Evolutionary conservation across 768 basidiomycete genomes (phyloP).

Genomic region (Mycena chlorophos): DNA sequence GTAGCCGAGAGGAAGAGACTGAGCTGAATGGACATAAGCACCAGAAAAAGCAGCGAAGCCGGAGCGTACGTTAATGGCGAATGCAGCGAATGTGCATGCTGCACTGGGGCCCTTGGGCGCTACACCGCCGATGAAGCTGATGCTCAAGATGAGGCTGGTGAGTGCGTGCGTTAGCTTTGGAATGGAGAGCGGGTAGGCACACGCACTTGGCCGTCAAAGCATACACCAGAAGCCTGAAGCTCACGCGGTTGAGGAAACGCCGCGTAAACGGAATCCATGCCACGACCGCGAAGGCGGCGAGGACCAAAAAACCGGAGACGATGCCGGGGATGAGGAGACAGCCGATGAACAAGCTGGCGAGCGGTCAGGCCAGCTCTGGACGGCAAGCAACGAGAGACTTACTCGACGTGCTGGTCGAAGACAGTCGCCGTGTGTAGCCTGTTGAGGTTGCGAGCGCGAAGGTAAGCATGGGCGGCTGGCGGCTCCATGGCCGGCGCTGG

Average conservation of each 20-base stretch:
- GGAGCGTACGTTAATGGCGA: neutral
- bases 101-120: neutral
- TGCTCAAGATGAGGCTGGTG: neutral
- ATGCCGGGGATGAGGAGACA: neutral
- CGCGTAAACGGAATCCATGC: conserved; percentile 9
- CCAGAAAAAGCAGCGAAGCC: neutral
- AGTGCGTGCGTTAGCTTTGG: neutral
- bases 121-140: neutral
- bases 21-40: neutral
- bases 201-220: conserved; percentile 5
- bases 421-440: neutral
- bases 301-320: neutral
- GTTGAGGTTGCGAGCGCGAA: neutral
- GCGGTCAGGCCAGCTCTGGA: neutral
- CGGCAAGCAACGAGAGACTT: neutral
- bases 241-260: conserved; percentile 8
- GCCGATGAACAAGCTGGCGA: neutral
- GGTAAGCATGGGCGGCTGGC: no score
- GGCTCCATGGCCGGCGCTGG: no score
- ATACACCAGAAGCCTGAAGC: conserved; percentile 11
- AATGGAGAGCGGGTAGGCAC: neutral
- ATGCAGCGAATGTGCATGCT: conserved; percentile 3
- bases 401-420: neutral
- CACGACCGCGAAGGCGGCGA: neutral
- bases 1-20: conserved; percentile 5